phyloP scores from a whole-genome alignment of 192 early-diverging fungal genomes.

The Coemansia sp. region DNA sequence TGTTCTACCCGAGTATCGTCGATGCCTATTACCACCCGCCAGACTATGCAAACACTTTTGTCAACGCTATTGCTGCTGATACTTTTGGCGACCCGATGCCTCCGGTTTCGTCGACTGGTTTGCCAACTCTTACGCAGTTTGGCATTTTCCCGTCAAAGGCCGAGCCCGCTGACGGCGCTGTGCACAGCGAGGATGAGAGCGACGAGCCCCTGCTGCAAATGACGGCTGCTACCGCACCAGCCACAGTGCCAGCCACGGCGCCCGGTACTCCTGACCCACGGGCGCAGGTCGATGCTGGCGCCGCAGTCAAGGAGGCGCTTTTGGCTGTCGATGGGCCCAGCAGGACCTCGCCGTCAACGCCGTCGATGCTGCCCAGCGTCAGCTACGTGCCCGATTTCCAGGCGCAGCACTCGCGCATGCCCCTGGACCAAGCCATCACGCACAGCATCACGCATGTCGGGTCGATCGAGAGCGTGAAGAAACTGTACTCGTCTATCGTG shows the following conservation, averaged over 20 bases:
- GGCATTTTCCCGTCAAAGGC: conserved; percentile 35
- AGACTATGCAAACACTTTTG: conserved; percentile 40
- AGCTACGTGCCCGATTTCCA: conserved; percentile 35
- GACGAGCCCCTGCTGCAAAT: background rate
- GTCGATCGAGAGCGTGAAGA: conserved; percentile 70
- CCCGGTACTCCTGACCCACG: conserved; percentile 26
- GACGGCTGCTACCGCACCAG: conserved; percentile 26
- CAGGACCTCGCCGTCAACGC: conserved; percentile 18
- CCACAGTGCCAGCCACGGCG: conserved; percentile 29
- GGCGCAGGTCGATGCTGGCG: background rate
- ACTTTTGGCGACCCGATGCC: background rate
- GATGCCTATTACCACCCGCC: conserved; percentile 41
- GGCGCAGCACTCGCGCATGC: conserved; percentile 47
- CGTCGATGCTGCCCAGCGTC: conserved; percentile 14
- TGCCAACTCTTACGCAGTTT: conserved; percentile 43
- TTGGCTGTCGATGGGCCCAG: background rate
- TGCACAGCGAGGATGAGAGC: conserved; percentile 4
- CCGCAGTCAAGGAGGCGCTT: conserved; percentile 8
- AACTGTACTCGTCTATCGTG: conserved; percentile 76
- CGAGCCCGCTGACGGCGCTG: background rate
- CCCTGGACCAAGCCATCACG: conserved; percentile 71
- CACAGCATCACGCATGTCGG: conserved; percentile 68
- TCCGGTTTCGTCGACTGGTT: background rate
- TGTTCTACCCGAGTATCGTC: conserved; percentile 60
- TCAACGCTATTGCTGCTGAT: conserved; percentile 8